Evolutionary conservation across 768 basidiomycete species (phyloP), one percentile per base, ranked within the genome.

Genomic region (Kwoniella bestiolae): DNA sequence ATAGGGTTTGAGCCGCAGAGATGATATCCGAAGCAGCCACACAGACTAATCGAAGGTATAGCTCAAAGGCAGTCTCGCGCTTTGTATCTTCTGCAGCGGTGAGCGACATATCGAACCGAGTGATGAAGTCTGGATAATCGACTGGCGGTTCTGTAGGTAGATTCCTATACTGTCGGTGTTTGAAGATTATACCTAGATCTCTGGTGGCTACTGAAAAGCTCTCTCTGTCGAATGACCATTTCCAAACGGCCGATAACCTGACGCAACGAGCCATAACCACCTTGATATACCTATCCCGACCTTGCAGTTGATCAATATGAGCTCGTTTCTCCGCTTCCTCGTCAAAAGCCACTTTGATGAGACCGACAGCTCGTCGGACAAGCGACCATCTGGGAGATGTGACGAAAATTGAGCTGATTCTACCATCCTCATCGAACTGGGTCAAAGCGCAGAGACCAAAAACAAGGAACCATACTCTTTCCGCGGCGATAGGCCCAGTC

Each of bases 21-120:
- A 80, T 69, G 25, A 81, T 68, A 63, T 82, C 81, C 12, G 83
- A 79, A 1, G 83, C 83, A 0, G 89, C 88, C 49, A 86, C 86
- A n/a, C 89, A 86, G 34, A 94, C 83, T 60, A 96, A 84, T 77
- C 93, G 92, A 49, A 95, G 83, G 75, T 93, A 91, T 5, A 91
- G 76, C n/a, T 86, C 84, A 74, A 90, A 94, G 1, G 90, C 86
- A 1, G 89, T 87, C 71, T 95, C 94, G 18, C 61, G 47, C 18
- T 81, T 79, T 5, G 59, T 63, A 28, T 87, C 84, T 55, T 84
- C 83, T 21, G 83, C 79, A 18, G 83, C 83, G 5, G 91, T 84
- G 11, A 88, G 80, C 2, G 81, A 79, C 74, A 87, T 82, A 69
- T 91, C 84, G 49, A 83, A 82, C 5, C 85, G 69, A 50, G 85